Base-by-base conservation (phyloP, 2,329 filamentous ascomycete species). In the Akanthomyces dipterigenus region DNA sequence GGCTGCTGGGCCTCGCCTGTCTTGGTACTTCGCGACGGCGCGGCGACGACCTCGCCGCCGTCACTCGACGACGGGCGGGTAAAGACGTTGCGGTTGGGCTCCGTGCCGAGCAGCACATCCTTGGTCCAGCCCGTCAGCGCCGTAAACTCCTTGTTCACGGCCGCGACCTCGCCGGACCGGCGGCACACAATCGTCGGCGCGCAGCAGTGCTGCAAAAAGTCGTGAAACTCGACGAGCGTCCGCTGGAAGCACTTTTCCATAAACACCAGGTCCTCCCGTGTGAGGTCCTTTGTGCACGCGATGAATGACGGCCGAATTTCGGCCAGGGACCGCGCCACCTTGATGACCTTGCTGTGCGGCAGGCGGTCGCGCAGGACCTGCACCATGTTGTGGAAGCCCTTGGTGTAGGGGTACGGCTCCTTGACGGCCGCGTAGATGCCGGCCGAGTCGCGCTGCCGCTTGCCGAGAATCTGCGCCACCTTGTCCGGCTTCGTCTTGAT, bases 171-270 rank as follows among this genome's bases (percentile, higher is more conserved):
- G 55, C 95, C 95, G 0, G 93, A 96, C 53, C 95, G 86, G 53
- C 95, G 87, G 70, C 91, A 96, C 28, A 98, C 91, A 62, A 99
- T 86, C 0, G 93, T 96, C 0, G 95, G 95, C 4, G 92, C 96
- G 43, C 91, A 91, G 63, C 89, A 91, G 65, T 91, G 87, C 62
- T 90, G 87, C 78, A 97, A 89, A 66, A 96, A 95, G 65, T 96
- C 91, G 71, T 98, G 91, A 69, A 96, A 96, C 71, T 96, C 92
- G 70, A 92, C 91, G 12, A 98, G 80, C 0, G 91, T 96, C 42
- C 95, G 86, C 74, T 99, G 95, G 71, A 98, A 91, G 69, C 90
- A 96, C 76, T 96, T 96, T 73, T 99, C 95, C 89, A 96, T 96
- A 73, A 98, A 97, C 24, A 99, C 87, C 31, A 98, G 80, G 73